Evolutionary conservation across 352 stramenopile genomes (phyloP).

Genomic region (Pythium guiyangense): DNA sequence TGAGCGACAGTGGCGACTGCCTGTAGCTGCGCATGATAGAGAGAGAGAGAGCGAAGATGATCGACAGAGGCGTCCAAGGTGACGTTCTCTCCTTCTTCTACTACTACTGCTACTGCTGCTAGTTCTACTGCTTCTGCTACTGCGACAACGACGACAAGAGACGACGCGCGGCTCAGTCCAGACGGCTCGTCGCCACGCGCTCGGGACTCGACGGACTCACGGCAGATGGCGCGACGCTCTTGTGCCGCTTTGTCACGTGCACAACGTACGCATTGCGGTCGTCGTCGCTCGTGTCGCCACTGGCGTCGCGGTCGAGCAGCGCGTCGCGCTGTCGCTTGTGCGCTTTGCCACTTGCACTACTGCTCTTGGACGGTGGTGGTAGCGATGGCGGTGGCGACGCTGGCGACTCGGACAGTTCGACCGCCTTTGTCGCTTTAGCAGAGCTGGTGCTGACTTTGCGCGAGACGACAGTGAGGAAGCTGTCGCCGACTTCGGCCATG

Average conservation of each 20-base stretch:
- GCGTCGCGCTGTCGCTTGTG: constrained; percentile 40
- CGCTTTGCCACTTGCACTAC: constrained; percentile 1
- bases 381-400: background rate
- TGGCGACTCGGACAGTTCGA: background rate
- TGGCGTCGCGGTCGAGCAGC: background rate
- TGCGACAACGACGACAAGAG: no score
- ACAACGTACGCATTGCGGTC: constrained; percentile 16
- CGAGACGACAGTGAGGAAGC: constrained; percentile 30
- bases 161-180: no score
- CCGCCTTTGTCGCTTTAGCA: background rate
- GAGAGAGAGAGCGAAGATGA: background rate
- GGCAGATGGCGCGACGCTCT: constrained; percentile 14
- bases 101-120: no score
- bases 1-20: constrained; percentile 15
- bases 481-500: constrained; percentile 31
- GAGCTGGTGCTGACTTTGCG: constrained; percentile 21
- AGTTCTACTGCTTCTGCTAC: no score
- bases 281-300: constrained; percentile 5
- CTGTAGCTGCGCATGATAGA: background rate
- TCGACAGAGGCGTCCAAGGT: no score
- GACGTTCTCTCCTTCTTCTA: no score
- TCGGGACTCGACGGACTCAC: no score
- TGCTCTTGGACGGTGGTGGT: background rate
- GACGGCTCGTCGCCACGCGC: no score
- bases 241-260: constrained; percentile 45